Evolutionary conservation across 805 yeast species (phyloP).

Genomic region (Saccharomycopsis babjevae): DNA sequence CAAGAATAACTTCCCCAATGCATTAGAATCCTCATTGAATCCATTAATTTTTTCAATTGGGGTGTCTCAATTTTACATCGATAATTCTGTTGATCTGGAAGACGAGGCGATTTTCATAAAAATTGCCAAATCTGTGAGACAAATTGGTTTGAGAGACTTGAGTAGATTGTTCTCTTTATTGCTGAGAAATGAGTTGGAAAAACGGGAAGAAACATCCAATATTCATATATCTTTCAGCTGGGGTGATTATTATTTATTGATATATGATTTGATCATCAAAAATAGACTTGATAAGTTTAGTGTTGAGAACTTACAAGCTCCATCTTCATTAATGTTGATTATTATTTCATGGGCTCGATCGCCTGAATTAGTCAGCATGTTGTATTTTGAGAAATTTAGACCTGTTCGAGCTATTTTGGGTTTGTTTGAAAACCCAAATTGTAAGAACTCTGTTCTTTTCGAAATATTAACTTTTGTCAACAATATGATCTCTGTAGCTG

Average conservation of each 20-base stretch:
- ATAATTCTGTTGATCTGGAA: slow-evolving; percentile 19
- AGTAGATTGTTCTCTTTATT: slow-evolving; percentile 40
- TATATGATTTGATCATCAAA: slow-evolving; percentile 43
- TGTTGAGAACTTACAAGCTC: slow-evolving; percentile 70
- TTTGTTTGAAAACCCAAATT: slow-evolving; percentile 41
- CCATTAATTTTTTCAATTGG: slow-evolving; percentile 50
- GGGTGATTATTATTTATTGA: slow-evolving; percentile 38
- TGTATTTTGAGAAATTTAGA: slow-evolving; percentile 45
- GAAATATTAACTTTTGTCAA: slow-evolving; percentile 45
- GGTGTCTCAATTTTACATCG: slow-evolving; percentile 38
- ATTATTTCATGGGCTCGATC: slow-evolving; percentile 49
- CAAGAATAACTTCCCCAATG: slow-evolving; percentile 44
- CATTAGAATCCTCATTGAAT: slow-evolving; percentile 39
- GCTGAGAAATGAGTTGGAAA: background rate
- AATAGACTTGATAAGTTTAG: slow-evolving; percentile 65
- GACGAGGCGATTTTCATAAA: slow-evolving; percentile 28
- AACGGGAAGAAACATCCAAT: background rate
- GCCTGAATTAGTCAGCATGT: slow-evolving; percentile 37
- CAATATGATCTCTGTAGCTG: slow-evolving; percentile 21
- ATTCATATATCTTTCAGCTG: slow-evolving; percentile 34
- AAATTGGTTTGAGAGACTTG: slow-evolving; percentile 56
- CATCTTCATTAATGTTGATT: slow-evolving; percentile 64
- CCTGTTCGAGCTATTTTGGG: slow-evolving; percentile 47
- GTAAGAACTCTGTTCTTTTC: slow-evolving; percentile 48
- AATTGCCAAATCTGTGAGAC: slow-evolving; percentile 51